Evolutionary conservation across 108 stramenopile species (phyloP), one percentile per base, ranked within the genome.

Genomic region (Conticribra weissflogii): DNA sequence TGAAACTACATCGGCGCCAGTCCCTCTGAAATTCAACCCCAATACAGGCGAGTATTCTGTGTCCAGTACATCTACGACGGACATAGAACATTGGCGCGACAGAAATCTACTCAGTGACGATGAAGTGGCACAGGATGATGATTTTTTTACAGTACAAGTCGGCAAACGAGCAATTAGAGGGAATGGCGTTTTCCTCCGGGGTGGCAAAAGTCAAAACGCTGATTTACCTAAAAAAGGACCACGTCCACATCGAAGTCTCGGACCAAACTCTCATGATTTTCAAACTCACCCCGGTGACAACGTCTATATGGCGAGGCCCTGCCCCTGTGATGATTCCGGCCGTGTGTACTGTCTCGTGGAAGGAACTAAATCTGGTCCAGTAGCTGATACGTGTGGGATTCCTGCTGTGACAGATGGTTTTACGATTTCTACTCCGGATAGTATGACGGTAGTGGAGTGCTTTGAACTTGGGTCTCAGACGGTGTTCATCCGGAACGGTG

Each of bases 401-500:
- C 71, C 66, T 16, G 2, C 23, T 1, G 9, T 2, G 2, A 55
- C 46, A 56, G 47, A 28, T 46, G 31, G 23, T 44, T 27, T 33
- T 12, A 56, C 32, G 16, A 55, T 34, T 12, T 44, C 61, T 17
- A 9, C 25, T 27, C 54, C 30, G 17, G 18, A 22, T 49, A 22
- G 23, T 21, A 59, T 47, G 32, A 68, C 78, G 28, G 36, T 12
- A 41, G 12, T 41, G 36, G 81, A 69, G 28, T 82, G 81, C 50
- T 82, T 76, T 17, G 51, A 78, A 44, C 55, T 78, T 25, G 28
- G 52, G 27, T 62, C 52, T 55, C 58, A 74, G 45, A 63, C 68
- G n/a, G 67, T 82, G 47, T 82, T 82, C 27, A 68, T 77, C 34
- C 58, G 77, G 3, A 82, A 82, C 55, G n/a, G n/a, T n/a, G n/a